Base-by-base conservation (phyloP, 139 green algal species). In the Pseudopediastrum boryanum region DNA sequence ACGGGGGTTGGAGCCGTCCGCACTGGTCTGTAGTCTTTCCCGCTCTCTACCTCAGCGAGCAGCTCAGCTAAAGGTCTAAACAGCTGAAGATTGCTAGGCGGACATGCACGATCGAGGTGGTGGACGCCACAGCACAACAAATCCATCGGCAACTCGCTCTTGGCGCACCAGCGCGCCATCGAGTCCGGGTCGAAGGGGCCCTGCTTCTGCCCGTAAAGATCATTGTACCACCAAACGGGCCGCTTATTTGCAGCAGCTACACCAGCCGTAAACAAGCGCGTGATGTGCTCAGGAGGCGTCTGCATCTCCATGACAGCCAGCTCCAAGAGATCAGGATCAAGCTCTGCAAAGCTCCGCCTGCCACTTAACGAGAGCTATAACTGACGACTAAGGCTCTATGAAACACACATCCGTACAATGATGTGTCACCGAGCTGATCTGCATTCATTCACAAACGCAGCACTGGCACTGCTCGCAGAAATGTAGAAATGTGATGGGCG, bases 161-260 rank as follows among this genome's bases (percentile, higher is more conserved):
- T 63, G 10, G 31, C 36, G 31, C 21, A 65, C 74, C 74, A 81
- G 19, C 63, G 39, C 19, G 43, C 70, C 74, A 81, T 81, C 3
- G 74, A 64, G n/a, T 23, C 31, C 10, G 63, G 62, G 43, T 81
- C 74, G 39, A 81, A 81, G 8, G 74, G 74, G 35, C 74, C 74
- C 64, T 81, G 74, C 61, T 74, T 62, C 56, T 54, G 46, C 35
- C 74, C 74, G 8, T 52, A 23, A 10, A 81, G 62, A 42, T 81
- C 74, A 23, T 74, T 46, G 35, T 81, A 81, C n/a, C 73, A 81
- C 74, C 74, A 81, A 13, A 29, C 44, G 1, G 74, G 74, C 73
- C 73, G 71, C 10, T 74, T 48, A 39, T 74, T 63, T 4, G 39
- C 38, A 31, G 73, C 29, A 4, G 62, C 36, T 2, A 74, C 46